Conservation (phyloP, 257 asterid genomes). For the Thymus mandschuricus region DNA sequence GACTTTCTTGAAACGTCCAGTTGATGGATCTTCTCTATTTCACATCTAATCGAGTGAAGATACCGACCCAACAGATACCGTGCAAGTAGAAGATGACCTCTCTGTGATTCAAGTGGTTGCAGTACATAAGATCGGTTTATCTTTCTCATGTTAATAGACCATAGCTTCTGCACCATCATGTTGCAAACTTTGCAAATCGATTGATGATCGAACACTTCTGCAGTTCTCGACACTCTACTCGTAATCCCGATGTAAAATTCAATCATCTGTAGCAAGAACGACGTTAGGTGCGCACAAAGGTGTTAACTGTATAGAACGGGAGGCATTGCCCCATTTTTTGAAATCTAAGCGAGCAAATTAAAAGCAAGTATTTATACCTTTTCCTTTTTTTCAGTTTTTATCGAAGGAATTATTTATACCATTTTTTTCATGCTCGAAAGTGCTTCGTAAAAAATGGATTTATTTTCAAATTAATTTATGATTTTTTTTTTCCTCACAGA, state of each 20-base stretch:
- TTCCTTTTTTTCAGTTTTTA: too few relatives aligned
- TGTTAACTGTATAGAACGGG: too few relatives aligned
- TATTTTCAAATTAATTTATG: too few relatives aligned
- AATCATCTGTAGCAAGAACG: too few relatives aligned
- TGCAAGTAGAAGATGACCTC: background rate
- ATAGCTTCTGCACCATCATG: slow-evolving; percentile 44
- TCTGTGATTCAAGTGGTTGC: background rate
- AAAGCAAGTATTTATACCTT: too few relatives aligned
- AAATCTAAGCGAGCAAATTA: too few relatives aligned
- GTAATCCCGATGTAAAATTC: slow-evolving; percentile 41
- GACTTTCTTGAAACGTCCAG: slow-evolving; percentile 43
- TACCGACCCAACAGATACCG: background rate
- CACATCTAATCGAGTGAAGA: background rate
- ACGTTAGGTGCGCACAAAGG: too few relatives aligned
- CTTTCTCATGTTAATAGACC: background rate
- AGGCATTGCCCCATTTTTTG: too few relatives aligned
- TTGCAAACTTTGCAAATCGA: slow-evolving; percentile 74
- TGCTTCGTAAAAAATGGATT: too few relatives aligned
- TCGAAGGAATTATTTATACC: too few relatives aligned
- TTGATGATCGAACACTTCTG: slow-evolving; percentile 75
- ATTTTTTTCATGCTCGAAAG: too few relatives aligned
- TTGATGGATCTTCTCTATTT: slow-evolving; percentile 10
- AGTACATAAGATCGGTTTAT: background rate
- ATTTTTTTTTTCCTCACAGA: too few relatives aligned
- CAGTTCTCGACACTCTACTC: slow-evolving; percentile 68